A percentile compares a stretch with the other conserved stretches of the same genome.
Evolutionary conservation across 441 rosid genomes (phyloP).

Genomic region (Viola pubescens): DNA sequence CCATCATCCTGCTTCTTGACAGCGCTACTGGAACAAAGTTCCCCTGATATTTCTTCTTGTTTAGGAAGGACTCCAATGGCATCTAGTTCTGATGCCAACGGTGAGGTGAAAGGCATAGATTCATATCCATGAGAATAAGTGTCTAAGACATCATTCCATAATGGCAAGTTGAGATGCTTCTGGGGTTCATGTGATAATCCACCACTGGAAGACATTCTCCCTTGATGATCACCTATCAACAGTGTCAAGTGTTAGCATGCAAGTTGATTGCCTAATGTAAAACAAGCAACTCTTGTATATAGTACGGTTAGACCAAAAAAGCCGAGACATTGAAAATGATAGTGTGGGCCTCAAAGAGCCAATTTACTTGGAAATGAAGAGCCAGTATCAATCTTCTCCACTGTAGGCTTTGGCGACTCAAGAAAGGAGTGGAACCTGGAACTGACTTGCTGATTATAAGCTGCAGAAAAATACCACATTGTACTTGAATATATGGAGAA

Average conservation of each 20-base stretch:
- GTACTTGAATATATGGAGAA: slow-evolving; percentile 10
- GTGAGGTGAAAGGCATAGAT: slow-evolving; percentile 28
- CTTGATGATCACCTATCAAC: slow-evolving; percentile 39
- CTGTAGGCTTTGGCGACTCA: slow-evolving; percentile 36
- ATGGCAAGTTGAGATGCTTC: slow-evolving; percentile 41
- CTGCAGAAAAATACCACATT: slow-evolving; percentile 35
- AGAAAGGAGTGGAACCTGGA: slow-evolving; percentile 39
- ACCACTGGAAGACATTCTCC: slow-evolving; percentile 36
- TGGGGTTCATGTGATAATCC: slow-evolving; percentile 35
- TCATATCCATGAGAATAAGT: slow-evolving; percentile 38
- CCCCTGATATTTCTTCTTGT: slow-evolving; percentile 41
- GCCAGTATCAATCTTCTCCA: slow-evolving; percentile 36
- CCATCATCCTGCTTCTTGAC: slow-evolving; percentile 40
- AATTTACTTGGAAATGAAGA: slow-evolving; percentile 41
- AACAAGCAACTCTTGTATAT: background rate
- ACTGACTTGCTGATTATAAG: slow-evolving; percentile 50
- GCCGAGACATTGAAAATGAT: background rate
- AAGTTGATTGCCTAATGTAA: slow-evolving; percentile 5
- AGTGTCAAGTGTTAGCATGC: slow-evolving; percentile 18
- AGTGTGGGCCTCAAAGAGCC: slow-evolving; percentile 1
- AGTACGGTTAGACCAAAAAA: background rate
- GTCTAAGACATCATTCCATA: slow-evolving; percentile 57
- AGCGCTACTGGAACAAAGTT: slow-evolving; percentile 29
- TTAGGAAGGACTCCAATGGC: slow-evolving; percentile 23
- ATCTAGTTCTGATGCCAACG: slow-evolving; percentile 28